A percentile compares a stretch with the other conserved stretches of the same genome.
Evolutionary conservation across 192 early-diverging fungal genomes (phyloP).

Genomic region (Podochytrium sp.): DNA sequence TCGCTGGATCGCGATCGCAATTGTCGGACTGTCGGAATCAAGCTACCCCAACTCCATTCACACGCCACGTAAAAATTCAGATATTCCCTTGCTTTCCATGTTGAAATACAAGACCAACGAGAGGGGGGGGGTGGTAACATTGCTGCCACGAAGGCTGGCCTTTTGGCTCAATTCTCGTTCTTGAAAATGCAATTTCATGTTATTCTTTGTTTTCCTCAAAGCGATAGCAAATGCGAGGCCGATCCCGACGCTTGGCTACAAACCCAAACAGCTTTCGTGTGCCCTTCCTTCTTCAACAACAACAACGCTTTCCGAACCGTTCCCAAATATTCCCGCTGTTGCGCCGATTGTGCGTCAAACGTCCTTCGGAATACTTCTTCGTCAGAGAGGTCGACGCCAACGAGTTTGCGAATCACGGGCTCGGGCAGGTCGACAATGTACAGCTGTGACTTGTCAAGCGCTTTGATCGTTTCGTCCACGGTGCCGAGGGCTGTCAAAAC

Average conservation of each 20-base stretch:
- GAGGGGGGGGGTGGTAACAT: too few species aligned
- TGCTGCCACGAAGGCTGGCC: too few species aligned
- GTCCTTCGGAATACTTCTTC: slow-evolving; percentile 46
- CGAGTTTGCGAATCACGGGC: slow-evolving; percentile 24
- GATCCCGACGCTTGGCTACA: not conserved
- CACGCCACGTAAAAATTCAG: too few species aligned
- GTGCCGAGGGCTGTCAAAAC: slow-evolving; percentile 23
- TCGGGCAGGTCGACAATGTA: slow-evolving; percentile 44
- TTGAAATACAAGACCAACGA: too few species aligned
- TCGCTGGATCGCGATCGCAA: too few species aligned
- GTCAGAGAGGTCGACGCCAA: slow-evolving; percentile 30
- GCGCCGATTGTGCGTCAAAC: slow-evolving; percentile 34
- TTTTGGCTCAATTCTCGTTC: too few species aligned
- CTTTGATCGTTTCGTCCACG: slow-evolving; percentile 20
- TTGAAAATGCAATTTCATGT: too few species aligned
- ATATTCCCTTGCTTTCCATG: too few species aligned
- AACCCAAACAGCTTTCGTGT: not conserved
- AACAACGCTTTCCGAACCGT: not conserved
- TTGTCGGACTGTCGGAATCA: too few species aligned
- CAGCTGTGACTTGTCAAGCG: slow-evolving; percentile 14
- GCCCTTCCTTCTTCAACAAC: not conserved
- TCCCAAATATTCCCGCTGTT: slow-evolving; percentile 36
- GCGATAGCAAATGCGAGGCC: not conserved
- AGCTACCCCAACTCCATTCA: too few species aligned
- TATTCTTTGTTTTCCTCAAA: too few species aligned